A percentile compares a stretch with the other conserved stretches of the same genome.
These are phyloP conservation scores for Trichosporon asahii DNA, from an alignment of 1,284 basidiomycete genomes.

Conservation along the genomic window DNA sequence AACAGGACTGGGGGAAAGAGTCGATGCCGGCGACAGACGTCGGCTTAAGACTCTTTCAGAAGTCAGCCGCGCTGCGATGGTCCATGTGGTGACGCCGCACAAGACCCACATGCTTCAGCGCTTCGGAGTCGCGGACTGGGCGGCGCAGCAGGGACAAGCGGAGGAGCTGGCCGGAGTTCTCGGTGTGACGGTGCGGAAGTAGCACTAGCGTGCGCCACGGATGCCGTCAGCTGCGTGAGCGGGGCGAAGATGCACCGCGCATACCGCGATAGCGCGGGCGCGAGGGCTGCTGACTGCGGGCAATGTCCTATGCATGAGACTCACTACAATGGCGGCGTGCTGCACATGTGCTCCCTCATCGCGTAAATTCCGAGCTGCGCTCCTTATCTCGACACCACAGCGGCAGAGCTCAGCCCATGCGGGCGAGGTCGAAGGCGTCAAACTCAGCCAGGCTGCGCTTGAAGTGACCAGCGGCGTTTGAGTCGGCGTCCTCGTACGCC, in stretches of 20 bases:
- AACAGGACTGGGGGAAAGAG: background rate
- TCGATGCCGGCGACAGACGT: background rate
- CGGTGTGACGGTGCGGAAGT: background rate
- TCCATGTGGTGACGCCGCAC: background rate
- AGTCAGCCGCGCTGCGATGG: background rate
- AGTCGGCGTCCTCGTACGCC: background rate
- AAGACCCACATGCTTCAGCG: background rate
- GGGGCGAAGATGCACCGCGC: background rate
- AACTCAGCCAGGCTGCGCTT: background rate
- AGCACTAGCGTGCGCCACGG: background rate
- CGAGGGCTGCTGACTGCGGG: background rate
- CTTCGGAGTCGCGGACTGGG: background rate
- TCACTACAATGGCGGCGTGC: background rate
- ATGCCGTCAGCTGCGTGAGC: background rate
- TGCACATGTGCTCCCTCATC: background rate
- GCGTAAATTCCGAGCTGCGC: too few species aligned
- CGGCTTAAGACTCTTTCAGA: background rate
- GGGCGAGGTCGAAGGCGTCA: background rate
- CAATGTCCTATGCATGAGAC: background rate
- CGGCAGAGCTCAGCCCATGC: background rate
- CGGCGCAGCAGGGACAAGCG: background rate
- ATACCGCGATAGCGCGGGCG: background rate
- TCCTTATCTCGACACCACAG: background rate
- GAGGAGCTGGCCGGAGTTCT: background rate
- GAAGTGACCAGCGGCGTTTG: background rate